phyloP scores from a whole-genome alignment of 305 asterid species.

The Fraxinus dipetala region DNA sequence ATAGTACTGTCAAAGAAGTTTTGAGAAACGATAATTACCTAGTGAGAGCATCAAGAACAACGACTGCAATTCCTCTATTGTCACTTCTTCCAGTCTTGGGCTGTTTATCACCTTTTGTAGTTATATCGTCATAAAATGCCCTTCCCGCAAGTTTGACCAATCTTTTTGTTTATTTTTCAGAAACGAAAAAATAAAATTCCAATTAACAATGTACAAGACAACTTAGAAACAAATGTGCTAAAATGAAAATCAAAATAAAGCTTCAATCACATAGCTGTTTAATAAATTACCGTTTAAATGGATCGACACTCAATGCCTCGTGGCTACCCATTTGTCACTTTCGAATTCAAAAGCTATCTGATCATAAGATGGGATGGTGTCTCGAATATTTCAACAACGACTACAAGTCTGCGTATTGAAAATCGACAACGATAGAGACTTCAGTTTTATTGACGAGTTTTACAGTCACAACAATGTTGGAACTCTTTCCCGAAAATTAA shows the following conservation, averaged over 20 bases:
- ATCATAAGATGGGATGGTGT: neutral
- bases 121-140: conserved; percentile 80
- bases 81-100: conserved; percentile 78
- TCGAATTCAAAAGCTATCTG: neutral
- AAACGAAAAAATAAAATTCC: neutral
- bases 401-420: neutral
- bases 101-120: conserved; percentile 80
- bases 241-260: neutral
- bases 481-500: neutral
- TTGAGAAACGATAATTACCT: conserved; percentile 36
- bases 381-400: neutral
- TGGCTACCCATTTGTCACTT: conserved; percentile 37
- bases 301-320: conserved; percentile 36
- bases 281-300: conserved; percentile 60
- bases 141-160: conserved; percentile 90
- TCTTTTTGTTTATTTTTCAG: conserved; percentile 31
- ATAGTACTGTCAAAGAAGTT: neutral
- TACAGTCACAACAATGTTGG: neutral
- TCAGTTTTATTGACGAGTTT: neutral
- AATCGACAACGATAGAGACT: neutral
- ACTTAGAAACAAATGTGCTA: neutral
- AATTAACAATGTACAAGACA: neutral
- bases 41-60: conserved; percentile 85
- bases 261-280: conserved; percentile 1
- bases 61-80: conserved; percentile 85